Evolutionary conservation across 306 rosid genomes (phyloP).

Genomic region (Casuarina cunninghamiana): DNA sequence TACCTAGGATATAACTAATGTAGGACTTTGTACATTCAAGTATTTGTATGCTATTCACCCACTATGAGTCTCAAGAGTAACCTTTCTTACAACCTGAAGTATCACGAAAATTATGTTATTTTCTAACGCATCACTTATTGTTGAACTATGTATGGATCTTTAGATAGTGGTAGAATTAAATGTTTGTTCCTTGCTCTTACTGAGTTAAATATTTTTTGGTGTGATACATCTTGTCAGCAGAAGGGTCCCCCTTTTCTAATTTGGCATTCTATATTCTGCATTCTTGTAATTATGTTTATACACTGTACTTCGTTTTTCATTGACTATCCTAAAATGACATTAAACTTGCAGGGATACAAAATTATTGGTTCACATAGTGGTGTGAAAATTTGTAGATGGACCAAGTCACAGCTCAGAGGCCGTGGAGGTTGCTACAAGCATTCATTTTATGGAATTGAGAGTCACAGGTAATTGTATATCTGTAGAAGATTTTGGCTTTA

Average conservation of each 20-base stretch:
- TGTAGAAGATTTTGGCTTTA: not conserved
- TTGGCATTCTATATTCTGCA: conserved; percentile 9
- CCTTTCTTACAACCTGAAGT: no score
- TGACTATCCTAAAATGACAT: conserved; percentile 21
- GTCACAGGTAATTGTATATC: conserved; percentile 70
- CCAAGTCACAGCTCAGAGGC: conserved; percentile 96
- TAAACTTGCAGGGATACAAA: conserved; percentile 80
- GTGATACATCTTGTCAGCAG: not conserved
- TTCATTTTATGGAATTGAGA: conserved; percentile 98
- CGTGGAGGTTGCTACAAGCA: conserved; percentile 99
- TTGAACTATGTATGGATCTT: not conserved
- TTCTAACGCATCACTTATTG: not conserved
- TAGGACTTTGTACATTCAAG: no score
- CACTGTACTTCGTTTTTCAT: conserved; percentile 5
- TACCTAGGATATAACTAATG: no score
- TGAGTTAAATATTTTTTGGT: not conserved
- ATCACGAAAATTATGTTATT: not conserved
- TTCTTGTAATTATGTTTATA: conserved; percentile 26
- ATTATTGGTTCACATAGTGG: conserved; percentile 94
- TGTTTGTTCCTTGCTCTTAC: not conserved
- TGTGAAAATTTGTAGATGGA: conserved; percentile 98
- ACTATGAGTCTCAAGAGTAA: no score
- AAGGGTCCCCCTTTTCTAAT: not conserved
- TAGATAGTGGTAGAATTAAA: not conserved
- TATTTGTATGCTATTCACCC: no score